Evolutionary conservation across 441 rosid species (phyloP).

Genomic region (Erodium trifolium): DNA sequence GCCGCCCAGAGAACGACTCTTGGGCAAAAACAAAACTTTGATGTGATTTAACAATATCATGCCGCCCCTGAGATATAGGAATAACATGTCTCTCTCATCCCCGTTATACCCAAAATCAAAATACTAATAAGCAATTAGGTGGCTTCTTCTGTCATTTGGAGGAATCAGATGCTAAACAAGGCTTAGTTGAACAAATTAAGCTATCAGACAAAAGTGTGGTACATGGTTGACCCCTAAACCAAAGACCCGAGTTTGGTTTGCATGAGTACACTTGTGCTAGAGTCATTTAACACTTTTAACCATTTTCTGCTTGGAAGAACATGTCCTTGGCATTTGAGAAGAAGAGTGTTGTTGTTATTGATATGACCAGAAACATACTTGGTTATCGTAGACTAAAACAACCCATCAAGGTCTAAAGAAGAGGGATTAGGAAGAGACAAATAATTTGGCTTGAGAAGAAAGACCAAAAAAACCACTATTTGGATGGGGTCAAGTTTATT

Average conservation of each 20-base stretch:
- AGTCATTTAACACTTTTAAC: not conserved
- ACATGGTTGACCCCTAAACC: not conserved
- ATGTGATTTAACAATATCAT: not conserved
- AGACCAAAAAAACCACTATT: conserved; percentile 4
- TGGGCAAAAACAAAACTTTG: not conserved
- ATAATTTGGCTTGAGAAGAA: not conserved
- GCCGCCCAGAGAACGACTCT: conserved; percentile 1
- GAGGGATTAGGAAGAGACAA: not conserved
- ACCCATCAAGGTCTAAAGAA: conserved; percentile 4
- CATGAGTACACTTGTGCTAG: conserved; percentile 2
- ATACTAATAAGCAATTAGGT: not conserved
- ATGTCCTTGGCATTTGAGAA: not conserved
- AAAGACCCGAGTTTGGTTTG: conserved; percentile 6
- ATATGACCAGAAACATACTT: not conserved
- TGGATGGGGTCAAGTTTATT: conserved; percentile 3
- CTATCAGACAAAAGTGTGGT: conserved; percentile 4
- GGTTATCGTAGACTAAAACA: not conserved
- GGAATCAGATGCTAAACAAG: conserved; percentile 4
- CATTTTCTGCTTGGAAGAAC: conserved; percentile 6
- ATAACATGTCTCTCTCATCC: conserved; percentile 4
- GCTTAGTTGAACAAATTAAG: conserved; percentile 1
- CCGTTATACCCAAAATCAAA: not conserved
- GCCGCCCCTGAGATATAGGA: conserved; percentile 8
- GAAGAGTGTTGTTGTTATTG: conserved; percentile 2
- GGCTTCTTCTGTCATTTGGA: conserved; percentile 5